Base-by-base conservation (phyloP, 2,329 filamentous ascomycete species). In the Ophiostoma novo-ulmi region DNA sequence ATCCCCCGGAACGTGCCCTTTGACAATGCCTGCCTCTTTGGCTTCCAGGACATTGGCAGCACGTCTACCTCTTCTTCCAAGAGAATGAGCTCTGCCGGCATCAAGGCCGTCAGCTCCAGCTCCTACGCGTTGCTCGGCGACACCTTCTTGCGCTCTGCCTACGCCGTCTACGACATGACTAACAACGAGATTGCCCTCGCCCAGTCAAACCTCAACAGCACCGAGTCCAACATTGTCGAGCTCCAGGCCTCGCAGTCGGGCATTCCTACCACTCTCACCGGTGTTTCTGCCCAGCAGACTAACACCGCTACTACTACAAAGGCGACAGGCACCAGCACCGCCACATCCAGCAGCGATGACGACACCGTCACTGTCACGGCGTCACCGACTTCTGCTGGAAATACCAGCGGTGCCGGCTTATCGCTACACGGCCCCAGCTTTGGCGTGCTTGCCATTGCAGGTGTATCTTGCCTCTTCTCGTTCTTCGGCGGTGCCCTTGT, bases 81-180 rank as follows among this genome's bases (percentile, higher is more conserved):
- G 39, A 68, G 48, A 44, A 10, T 55, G 66, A 36, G 26, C 41
- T 3, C 41, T 13, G 65, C 61, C n/a, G 20, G 39, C 35, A 67
- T 58, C 31, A 61, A 52, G 39, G 58, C 68, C 65, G 41, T 58
- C 69, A 17, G 67, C 20, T 52, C 69, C 31, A 67, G 58, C 67
- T 31, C 65, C 14, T 71, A 76, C 48, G 75, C 76, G 36, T 78
- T 84, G 17, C 79, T 84, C 2, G 83, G 83, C 64, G 82, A 83
- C 74, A 82, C 80, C 4, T 84, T 85, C 73, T 75, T 84, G 67
- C 80, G 82, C 20, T 80, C 79, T 38, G 81, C 82, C 13, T 87
- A 87, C 75, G 83, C 85, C 68, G 85, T 86, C 70, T 87, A 86
- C 76, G 84, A 87, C 74, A 76, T 86, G 61, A 79, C 78, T 70